Conservation (phyloP, 1,284 basidiomycete species). For the Sporisorium iseilematis-ciliati region DNA sequence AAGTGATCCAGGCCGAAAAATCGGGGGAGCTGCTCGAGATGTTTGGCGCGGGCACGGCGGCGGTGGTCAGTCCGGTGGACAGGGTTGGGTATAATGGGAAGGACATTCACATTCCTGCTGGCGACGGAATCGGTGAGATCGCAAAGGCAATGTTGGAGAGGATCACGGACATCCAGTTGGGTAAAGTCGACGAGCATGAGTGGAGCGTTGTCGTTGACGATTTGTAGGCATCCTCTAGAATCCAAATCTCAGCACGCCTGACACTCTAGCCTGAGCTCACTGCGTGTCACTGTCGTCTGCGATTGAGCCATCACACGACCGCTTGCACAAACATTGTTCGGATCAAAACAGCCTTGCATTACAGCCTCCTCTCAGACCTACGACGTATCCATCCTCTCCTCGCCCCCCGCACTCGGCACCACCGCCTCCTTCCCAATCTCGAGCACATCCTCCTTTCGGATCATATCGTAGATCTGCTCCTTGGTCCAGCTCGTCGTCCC, state of each 20-base stretch:
- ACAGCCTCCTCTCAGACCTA: slow-evolving; percentile 8
- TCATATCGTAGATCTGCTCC: slow-evolving; percentile 66
- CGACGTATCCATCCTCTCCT: slow-evolving; percentile 55
- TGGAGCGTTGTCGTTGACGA: slow-evolving; percentile 76
- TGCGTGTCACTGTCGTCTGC: background rate
- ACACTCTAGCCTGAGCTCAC: no score
- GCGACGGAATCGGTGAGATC: slow-evolving; percentile 85
- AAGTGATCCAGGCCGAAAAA: slow-evolving; percentile 81
- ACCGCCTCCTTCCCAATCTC: slow-evolving; percentile 47
- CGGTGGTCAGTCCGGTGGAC: slow-evolving; percentile 75
- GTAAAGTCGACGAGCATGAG: slow-evolving; percentile 80
- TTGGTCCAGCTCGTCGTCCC: slow-evolving; percentile 79
- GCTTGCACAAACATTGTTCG: background rate
- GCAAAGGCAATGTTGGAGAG: slow-evolving; percentile 85
- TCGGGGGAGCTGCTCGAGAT: slow-evolving; percentile 85
- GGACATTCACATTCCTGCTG: slow-evolving; percentile 86
- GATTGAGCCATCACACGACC: background rate
- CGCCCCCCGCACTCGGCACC: slow-evolving; percentile 20
- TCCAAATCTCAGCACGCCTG: no score
- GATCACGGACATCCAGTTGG: slow-evolving; percentile 90
- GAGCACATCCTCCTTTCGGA: slow-evolving; percentile 74
- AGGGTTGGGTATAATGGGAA: slow-evolving; percentile 84
- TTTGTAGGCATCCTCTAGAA: slow-evolving; percentile 4
- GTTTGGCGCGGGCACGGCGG: slow-evolving; percentile 85
- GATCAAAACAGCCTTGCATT: background rate